Conservation (phyloP, 768 basidiomycete genomes). For the Lentinula guzmanii region DNA sequence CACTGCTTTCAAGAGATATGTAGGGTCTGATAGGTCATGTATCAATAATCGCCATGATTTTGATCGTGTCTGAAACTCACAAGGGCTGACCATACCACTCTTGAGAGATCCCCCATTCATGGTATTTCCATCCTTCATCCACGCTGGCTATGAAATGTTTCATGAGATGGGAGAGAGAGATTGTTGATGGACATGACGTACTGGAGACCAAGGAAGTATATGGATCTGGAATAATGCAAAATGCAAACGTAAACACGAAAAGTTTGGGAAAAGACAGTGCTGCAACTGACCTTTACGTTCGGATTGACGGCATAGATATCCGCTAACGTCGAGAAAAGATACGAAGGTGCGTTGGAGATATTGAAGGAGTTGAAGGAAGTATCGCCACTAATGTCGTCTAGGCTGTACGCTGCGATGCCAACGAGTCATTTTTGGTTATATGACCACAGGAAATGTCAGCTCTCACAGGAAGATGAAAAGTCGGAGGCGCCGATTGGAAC, state of each 20-base stretch:
- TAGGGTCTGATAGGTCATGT: constrained; percentile 44
- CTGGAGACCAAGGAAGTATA: constrained; percentile 71
- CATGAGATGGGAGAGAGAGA: neutral
- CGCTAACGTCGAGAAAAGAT: constrained; percentile 21
- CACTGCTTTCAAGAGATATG: constrained; percentile 67
- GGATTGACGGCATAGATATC: constrained; percentile 18
- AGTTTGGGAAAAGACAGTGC: neutral
- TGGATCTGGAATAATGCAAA: constrained; percentile 35
- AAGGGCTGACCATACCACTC: constrained; percentile 38
- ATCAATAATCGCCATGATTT: neutral
- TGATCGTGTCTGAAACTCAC: constrained; percentile 26
- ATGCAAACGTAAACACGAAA: neutral
- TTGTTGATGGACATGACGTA: constrained; percentile 20
- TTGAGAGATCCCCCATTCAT: constrained; percentile 64
- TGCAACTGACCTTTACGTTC: neutral
- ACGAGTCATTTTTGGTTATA: neutral
- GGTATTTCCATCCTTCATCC: constrained; percentile 68
- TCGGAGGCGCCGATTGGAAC: constrained; percentile 27
- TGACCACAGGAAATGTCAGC: neutral
- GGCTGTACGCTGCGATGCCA: constrained; percentile 18
- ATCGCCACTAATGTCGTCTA: constrained; percentile 22
- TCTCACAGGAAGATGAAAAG: constrained; percentile 17
- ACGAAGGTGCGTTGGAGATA: constrained; percentile 22
- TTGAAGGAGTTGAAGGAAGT: constrained; percentile 21
- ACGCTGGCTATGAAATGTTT: constrained; percentile 46